Base-by-base conservation (phyloP, 2,329 filamentous ascomycete species). In the Pseudogymnoascus sp. region DNA sequence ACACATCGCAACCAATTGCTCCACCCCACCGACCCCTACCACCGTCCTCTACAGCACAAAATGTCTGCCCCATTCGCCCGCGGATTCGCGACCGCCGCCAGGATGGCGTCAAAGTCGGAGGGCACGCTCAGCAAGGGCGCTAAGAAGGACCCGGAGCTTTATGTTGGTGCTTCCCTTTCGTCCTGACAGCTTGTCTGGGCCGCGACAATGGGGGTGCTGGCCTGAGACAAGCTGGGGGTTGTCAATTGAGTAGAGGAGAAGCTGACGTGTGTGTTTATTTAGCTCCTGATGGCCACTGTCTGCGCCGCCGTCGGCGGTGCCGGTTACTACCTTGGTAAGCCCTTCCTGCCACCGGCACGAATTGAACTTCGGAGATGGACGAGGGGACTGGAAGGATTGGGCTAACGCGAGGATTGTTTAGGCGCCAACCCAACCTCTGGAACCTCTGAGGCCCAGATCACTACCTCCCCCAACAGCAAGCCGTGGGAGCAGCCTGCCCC, bases 281-380 rank as follows among this genome's bases (percentile, higher is more conserved):
- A 97, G 94, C 86, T 97, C 73, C 88, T 99, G 68, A 84, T 92
- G 67, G 90, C 86, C 73, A 87, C 97, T 75, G 96, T 97, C 91
- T 87, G 88, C 71, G 87, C 87, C 75, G 89, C 90, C 71, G 89
- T 97, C 73, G 87, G 87, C 72, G 86, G 94, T 71, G 93, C 90
- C 69, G 93, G 93, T 74, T 96, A 87, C 86, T 91, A 92, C 80
- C 90, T 94, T 72, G 88, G 88, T 90, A 82, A 37, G 15, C 59
- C 59, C 21, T 60, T 63, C 63, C 52, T 58, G 37, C 39, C 29
- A 63, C 61, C 58, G 29, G 8, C n/a, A 31, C 59, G 13, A 15
- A 35, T 45, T 33, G 45, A 52, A 52, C 8, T 18, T 1, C 4
- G n/a, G 6, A 12, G 1, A 15, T 12, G 8, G n/a, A 18, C 0